Evolutionary conservation across 805 yeast species (phyloP).

Genomic region (Nakazawaea populi): DNA sequence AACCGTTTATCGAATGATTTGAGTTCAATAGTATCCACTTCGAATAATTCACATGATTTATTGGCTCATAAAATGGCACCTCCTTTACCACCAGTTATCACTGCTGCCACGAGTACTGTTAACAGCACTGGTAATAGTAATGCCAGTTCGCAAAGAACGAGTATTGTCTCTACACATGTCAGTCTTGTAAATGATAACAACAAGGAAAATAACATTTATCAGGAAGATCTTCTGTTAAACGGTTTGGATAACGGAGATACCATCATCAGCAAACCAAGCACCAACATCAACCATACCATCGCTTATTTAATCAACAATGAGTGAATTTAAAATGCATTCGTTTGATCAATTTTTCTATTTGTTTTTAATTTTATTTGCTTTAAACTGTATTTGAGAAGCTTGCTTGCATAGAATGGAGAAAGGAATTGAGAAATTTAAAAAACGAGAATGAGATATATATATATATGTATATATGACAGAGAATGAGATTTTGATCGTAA

Average conservation of each 20-base stretch:
- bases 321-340: neutral
- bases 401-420: neutral
- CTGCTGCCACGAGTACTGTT: conserved; percentile 6
- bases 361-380: neutral
- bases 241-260: neutral
- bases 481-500: neutral
- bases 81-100: conserved; percentile 9
- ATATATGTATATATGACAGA: neutral
- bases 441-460: neutral
- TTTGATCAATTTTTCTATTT: neutral
- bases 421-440: neutral
- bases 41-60: conserved; percentile 6
- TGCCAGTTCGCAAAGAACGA: conserved; percentile 9
- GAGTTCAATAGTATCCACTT: conserved; percentile 5
- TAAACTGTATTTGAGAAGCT: neutral
- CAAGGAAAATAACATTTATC: neutral
- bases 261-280: neutral
- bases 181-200: neutral
- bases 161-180: conserved; percentile 4
- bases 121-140: conserved; percentile 4
- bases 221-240: neutral
- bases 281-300: conserved; percentile 5
- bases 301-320: conserved; percentile 8
- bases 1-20: conserved; percentile 9
- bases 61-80: conserved; percentile 5